Evolutionary conservation across 768 basidiomycete species (phyloP).

Genomic region (Russula compacta): DNA sequence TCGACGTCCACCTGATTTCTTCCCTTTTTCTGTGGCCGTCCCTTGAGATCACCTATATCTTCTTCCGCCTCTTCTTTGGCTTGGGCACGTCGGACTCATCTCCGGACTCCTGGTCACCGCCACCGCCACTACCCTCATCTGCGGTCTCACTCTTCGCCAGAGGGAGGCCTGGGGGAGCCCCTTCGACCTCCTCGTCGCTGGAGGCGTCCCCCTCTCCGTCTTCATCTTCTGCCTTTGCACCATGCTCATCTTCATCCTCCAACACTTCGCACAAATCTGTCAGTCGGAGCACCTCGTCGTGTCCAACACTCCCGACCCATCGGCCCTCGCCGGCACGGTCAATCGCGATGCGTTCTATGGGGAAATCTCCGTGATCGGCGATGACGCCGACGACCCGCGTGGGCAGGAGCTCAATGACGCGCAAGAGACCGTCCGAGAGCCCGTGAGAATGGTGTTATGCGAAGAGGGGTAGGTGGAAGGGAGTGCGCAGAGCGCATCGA

Average conservation of each 20-base stretch:
- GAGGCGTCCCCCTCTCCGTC: constrained; percentile 18
- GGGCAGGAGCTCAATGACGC: constrained; percentile 80
- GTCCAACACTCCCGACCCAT: constrained; percentile 91
- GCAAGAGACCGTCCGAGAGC: constrained; percentile 89
- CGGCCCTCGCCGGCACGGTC: constrained; percentile 47
- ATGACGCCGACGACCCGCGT: constrained; percentile 86
- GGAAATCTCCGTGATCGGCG: constrained; percentile 86
- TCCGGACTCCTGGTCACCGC: constrained; percentile 5
- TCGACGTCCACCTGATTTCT: constrained; percentile 50
- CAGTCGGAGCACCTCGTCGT: constrained; percentile 78
- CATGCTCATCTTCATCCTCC: constrained; percentile 39
- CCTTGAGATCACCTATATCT: constrained; percentile 38
- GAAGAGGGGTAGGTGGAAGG: constrained; percentile 52
- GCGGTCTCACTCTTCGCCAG: constrained; percentile 14
- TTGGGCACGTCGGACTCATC: constrained; percentile 26
- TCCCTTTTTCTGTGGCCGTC: constrained; percentile 47
- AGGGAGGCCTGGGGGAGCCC: background rate
- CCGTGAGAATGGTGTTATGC: constrained; percentile 71
- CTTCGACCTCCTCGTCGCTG: constrained; percentile 23
- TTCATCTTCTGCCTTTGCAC: constrained; percentile 22
- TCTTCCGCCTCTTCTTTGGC: constrained; percentile 49
- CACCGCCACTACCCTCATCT: constrained; percentile 12
- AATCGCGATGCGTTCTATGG: constrained; percentile 78
- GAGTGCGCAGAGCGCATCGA: constrained; percentile 76
- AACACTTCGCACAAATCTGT: constrained; percentile 79